Percentiles rank a stretch among this genome's conserved stretches.
Conservation (phyloP, 306 rosid genomes). For the Lathyrus tuberosus region DNA sequence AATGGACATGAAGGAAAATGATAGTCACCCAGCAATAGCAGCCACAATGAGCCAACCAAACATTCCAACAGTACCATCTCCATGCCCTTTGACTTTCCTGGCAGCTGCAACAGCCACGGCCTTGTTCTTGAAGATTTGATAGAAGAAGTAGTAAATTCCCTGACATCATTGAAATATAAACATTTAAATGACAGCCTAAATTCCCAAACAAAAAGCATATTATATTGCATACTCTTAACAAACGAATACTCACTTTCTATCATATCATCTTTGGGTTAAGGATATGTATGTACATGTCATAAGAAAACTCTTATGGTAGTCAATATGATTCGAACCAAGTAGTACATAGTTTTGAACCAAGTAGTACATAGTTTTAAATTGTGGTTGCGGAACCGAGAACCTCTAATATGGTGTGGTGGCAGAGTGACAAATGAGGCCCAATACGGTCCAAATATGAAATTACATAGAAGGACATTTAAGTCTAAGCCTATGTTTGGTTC, state of each 20-base stretch:
- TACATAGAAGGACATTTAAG: too few relatives aligned
- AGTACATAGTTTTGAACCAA: not conserved
- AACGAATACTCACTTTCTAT: not conserved
- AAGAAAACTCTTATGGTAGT: not conserved
- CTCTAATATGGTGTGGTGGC: not conserved
- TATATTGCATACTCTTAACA: not conserved
- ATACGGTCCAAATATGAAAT: not conserved
- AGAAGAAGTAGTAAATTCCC: constrained; percentile 86
- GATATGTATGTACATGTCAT: not conserved
- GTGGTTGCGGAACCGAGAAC: not conserved
- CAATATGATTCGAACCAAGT: not conserved
- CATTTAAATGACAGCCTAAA: constrained; percentile 14
- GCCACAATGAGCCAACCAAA: constrained; percentile 86
- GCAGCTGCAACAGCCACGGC: constrained; percentile 80
- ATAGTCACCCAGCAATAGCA: constrained; percentile 75
- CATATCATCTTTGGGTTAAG: not conserved
- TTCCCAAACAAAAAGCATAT: constrained; percentile 13
- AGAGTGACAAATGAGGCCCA: not conserved
- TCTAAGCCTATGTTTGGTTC: too few relatives aligned
- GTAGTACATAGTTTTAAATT: not conserved
- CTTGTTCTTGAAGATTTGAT: constrained; percentile 83
- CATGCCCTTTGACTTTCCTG: constrained; percentile 59
- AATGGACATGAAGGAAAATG: not conserved
- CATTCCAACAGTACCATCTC: constrained; percentile 88
- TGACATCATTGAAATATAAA: constrained; percentile 39